Conservation (phyloP, 2,329 filamentous ascomycete genomes). For the Ascomycota sp. region DNA sequence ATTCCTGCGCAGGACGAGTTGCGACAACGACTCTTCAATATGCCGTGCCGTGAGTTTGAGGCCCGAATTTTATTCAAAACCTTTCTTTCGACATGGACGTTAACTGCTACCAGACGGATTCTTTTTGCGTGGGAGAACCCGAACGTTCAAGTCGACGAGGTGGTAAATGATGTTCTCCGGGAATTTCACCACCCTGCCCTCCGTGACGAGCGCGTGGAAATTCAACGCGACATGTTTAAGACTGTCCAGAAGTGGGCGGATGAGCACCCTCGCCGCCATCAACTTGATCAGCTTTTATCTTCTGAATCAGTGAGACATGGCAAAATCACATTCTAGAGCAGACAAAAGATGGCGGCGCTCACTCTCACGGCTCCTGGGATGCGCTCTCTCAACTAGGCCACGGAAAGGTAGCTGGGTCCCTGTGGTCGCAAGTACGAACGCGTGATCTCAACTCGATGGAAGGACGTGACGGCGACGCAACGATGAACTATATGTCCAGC, state of each 20-base stretch:
- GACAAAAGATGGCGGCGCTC: constrained; percentile 13
- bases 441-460: constrained; percentile 36
- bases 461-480: constrained; percentile 21
- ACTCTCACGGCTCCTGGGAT: constrained; percentile 23
- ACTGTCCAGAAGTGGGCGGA: constrained; percentile 69
- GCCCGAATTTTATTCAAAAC: no score
- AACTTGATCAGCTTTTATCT: constrained; percentile 55
- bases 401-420: constrained; percentile 35
- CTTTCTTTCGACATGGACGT: not conserved
- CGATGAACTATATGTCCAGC: constrained; percentile 16
- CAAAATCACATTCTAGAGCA: constrained; percentile 49
- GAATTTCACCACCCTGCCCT: constrained; percentile 84
- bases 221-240: constrained; percentile 76
- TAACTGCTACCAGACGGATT: constrained; percentile 32
- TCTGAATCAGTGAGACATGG: constrained; percentile 64
- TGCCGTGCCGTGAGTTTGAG: constrained; percentile 45
- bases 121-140: constrained; percentile 88
- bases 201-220: constrained; percentile 53
- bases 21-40: constrained; percentile 67
- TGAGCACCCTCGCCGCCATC: constrained; percentile 42
- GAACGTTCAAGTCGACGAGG: constrained; percentile 61
- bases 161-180: constrained; percentile 59
- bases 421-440: constrained; percentile 41
- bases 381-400: constrained; percentile 25
- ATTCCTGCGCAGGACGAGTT: constrained; percentile 55